A percentile compares a stretch with the other conserved stretches of the same genome.
phyloP scores from a whole-genome alignment of 805 yeast species.

The Monosporozyma solicola region DNA sequence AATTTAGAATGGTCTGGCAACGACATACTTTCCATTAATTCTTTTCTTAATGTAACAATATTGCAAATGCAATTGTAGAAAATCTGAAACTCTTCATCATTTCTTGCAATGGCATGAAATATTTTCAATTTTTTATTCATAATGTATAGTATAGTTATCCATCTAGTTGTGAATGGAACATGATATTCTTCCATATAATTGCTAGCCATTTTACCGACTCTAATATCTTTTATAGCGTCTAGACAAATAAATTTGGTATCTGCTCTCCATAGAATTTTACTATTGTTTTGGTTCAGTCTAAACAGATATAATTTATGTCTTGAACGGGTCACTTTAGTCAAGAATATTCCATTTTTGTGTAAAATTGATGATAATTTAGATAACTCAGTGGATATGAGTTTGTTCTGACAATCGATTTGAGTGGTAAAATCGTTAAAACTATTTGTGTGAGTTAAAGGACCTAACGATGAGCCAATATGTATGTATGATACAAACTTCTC shows the following conservation, averaged over 20 bases:
- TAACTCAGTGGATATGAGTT: conserved; percentile 7
- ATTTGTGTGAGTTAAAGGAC: conserved; percentile 21
- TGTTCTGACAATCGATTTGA: conserved; percentile 5
- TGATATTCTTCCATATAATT: conserved; percentile 82
- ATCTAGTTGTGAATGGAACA: conserved; percentile 51
- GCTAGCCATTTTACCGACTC: conserved; percentile 59
- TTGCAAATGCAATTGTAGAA: conserved; percentile 47
- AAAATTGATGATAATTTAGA: conserved; percentile 7
- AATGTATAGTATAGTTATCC: conserved; percentile 78
- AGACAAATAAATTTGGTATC: conserved; percentile 22
- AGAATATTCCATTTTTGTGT: conserved; percentile 13
- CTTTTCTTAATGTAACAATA: conserved; percentile 49
- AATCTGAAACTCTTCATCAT: conserved; percentile 42
- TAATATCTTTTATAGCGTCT: conserved; percentile 27
- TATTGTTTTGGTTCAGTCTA: conserved; percentile 13
- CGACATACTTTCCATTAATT: conserved; percentile 52
- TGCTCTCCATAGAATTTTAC: conserved; percentile 23
- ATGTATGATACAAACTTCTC: neutral
- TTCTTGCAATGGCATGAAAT: conserved; percentile 64
- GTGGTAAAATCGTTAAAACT: conserved; percentile 12
- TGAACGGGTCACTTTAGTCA: conserved; percentile 26
- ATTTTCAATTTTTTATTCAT: conserved; percentile 61
- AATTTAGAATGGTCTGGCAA: conserved; percentile 51
- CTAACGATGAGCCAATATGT: conserved; percentile 4
- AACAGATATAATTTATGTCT: conserved; percentile 20